These are phyloP conservation scores for Somion occarium DNA, from an alignment of 1,284 basidiomycete species.

Conservation along the genomic window DNA sequence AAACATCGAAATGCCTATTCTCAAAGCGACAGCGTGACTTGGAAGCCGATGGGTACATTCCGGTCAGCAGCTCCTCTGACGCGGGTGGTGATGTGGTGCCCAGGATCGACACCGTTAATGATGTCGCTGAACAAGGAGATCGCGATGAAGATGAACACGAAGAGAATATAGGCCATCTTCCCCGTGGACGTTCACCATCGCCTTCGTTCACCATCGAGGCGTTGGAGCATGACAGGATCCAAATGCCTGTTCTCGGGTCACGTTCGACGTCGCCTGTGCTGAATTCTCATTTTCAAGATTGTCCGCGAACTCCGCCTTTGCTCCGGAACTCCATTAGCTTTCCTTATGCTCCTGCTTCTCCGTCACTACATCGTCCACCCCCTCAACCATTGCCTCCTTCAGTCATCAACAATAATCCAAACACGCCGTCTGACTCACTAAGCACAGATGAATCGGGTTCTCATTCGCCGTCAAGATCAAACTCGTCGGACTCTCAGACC, in stretches of 20 bases:
- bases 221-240: not conserved
- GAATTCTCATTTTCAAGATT: too few relatives aligned
- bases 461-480: not conserved
- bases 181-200: not conserved
- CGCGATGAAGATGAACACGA: not conserved
- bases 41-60: slow-evolving; percentile 5
- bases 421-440: slow-evolving; percentile 7
- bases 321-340: not conserved
- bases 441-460: slow-evolving; percentile 12
- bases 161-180: not conserved
- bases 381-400: not conserved
- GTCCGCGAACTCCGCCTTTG: not conserved
- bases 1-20: not conserved
- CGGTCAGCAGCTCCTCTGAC: slow-evolving; percentile 1
- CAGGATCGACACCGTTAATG: not conserved
- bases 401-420: not conserved
- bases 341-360: not conserved
- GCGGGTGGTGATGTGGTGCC: not conserved
- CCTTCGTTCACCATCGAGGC: not conserved
- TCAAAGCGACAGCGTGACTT: not conserved
- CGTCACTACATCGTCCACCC: not conserved
- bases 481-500: slow-evolving; percentile 2
- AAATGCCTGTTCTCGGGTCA: not conserved
- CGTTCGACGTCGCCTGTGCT: not conserved
- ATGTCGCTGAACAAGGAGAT: slow-evolving; percentile 1